Conservation (phyloP, 2,329 filamentous ascomycete species). For the Leptographium radiaticola region DNA sequence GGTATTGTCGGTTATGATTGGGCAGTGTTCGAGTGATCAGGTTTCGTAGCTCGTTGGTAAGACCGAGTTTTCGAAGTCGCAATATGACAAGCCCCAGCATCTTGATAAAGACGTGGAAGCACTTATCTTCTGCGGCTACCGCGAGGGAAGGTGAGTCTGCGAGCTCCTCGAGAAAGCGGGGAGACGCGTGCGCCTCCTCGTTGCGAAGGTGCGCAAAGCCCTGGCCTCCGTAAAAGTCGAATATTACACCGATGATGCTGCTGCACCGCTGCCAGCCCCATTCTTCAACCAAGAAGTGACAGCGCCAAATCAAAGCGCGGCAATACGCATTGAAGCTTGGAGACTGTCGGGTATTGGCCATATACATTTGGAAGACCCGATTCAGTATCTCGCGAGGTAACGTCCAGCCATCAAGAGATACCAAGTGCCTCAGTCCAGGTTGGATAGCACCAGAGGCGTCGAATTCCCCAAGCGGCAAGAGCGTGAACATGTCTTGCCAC, state of each 20-base stretch:
- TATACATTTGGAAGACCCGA: constrained; percentile 45
- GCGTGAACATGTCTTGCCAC: constrained; percentile 46
- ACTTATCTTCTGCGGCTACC: constrained; percentile 42
- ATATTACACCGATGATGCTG: constrained; percentile 45
- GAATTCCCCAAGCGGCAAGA: constrained; percentile 50
- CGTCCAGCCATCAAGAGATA: constrained; percentile 43
- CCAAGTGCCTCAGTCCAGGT: constrained; percentile 22
- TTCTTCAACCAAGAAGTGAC: constrained; percentile 47
- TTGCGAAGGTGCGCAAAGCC: constrained; percentile 50
- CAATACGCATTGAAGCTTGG: constrained; percentile 55
- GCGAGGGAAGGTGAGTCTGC: constrained; percentile 29
- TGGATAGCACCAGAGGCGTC: constrained; percentile 38
- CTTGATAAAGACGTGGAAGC: constrained; percentile 57
- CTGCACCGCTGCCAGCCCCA: constrained; percentile 53
- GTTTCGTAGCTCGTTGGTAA: constrained; percentile 46
- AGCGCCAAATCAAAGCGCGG: constrained; percentile 43
- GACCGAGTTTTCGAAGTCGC: constrained; percentile 31
- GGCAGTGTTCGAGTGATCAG: constrained; percentile 48
- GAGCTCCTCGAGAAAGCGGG: constrained; percentile 47
- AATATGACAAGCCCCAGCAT: constrained; percentile 44
- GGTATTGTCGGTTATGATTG: constrained; percentile 51
- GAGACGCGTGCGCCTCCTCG: constrained; percentile 49
- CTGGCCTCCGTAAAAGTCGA: constrained; percentile 55
- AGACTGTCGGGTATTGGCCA: constrained; percentile 37
- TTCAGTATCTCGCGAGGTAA: constrained; percentile 44